Evolutionary conservation across 2,329 filamentous ascomycete genomes (phyloP).

Genomic region (Aspergillus ruber): DNA sequence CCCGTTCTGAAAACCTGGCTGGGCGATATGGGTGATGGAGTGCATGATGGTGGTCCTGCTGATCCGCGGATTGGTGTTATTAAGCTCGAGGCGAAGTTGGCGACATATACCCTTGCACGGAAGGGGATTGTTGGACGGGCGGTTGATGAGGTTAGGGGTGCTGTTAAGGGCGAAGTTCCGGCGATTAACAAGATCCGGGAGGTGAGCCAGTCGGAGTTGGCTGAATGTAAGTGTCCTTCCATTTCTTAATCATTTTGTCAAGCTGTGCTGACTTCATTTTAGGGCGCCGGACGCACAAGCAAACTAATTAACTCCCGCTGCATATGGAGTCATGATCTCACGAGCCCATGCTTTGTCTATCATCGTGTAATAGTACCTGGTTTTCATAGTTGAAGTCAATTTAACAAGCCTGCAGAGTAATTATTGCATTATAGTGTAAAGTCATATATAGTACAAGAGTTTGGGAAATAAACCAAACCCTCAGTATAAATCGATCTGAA

Average conservation of each 20-base stretch:
- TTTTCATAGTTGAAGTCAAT: neutral
- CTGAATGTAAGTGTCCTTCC: slow-evolving; percentile 44
- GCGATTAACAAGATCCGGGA: slow-evolving; percentile 71
- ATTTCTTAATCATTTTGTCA: neutral
- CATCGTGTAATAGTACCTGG: neutral
- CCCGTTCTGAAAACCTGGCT: slow-evolving; percentile 73
- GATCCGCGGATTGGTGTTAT: slow-evolving; percentile 81
- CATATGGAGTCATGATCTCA: neutral
- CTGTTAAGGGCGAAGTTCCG: slow-evolving; percentile 64
- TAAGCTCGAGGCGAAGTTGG: slow-evolving; percentile 64
- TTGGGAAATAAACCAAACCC: neutral
- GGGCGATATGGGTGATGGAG: slow-evolving; percentile 75
- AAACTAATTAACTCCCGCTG: slow-evolving; percentile 1
- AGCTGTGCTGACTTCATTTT: slow-evolving; percentile 6
- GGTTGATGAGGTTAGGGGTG: slow-evolving; percentile 68
- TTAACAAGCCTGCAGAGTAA: neutral
- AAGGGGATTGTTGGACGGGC: slow-evolving; percentile 59
- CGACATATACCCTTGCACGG: slow-evolving; percentile 62
- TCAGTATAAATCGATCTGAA: neutral
- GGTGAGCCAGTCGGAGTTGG: slow-evolving; percentile 59
- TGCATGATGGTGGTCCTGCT: slow-evolving; percentile 71
- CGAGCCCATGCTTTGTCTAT: neutral
- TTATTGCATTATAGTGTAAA: neutral
- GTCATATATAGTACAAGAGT: neutral
- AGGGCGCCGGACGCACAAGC: slow-evolving; percentile 28